phyloP scores from a whole-genome alignment of 2,329 filamentous ascomycete genomes.

The Catunica adiposa region DNA sequence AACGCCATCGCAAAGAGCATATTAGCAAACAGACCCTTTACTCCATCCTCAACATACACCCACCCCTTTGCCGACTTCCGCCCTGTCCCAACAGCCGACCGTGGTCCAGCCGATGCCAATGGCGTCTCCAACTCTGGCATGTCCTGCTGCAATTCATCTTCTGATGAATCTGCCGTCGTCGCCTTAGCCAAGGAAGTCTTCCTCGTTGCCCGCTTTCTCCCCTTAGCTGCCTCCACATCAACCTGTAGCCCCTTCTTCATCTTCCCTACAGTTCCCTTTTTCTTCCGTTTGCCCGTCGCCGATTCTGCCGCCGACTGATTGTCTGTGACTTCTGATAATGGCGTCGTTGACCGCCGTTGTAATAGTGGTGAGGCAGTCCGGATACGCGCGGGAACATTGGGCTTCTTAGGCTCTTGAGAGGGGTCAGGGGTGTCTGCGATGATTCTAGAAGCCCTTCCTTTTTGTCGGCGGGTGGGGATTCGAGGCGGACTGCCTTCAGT shows the following conservation, averaged over 20 bases:
- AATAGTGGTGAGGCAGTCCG: background rate
- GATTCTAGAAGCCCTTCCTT: slow-evolving; percentile 3
- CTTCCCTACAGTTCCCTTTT: background rate
- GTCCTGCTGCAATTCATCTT: slow-evolving; percentile 8
- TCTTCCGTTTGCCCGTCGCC: background rate
- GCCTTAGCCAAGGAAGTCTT: background rate
- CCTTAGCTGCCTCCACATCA: background rate
- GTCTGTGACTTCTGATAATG: background rate
- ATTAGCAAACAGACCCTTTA: slow-evolving; percentile 42
- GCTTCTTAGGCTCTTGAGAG: background rate
- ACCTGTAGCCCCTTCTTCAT: background rate
- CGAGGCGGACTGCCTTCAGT: slow-evolving; percentile 5
- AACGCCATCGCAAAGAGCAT: slow-evolving; percentile 86
- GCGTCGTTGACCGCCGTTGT: background rate
- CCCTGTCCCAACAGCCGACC: background rate
- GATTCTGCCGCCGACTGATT: background rate
- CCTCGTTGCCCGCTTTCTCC: background rate
- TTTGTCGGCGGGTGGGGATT: background rate
- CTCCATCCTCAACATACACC: slow-evolving; percentile 15
- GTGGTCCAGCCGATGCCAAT: background rate
- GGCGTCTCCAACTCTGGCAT: background rate
- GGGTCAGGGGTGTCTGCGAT: slow-evolving; percentile 5
- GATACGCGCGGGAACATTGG: background rate
- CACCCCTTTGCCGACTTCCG: slow-evolving; percentile 8
- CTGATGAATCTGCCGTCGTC: slow-evolving; percentile 3